phyloP scores from a whole-genome alignment of 306 rosid genomes.

The Pueraria montana region DNA sequence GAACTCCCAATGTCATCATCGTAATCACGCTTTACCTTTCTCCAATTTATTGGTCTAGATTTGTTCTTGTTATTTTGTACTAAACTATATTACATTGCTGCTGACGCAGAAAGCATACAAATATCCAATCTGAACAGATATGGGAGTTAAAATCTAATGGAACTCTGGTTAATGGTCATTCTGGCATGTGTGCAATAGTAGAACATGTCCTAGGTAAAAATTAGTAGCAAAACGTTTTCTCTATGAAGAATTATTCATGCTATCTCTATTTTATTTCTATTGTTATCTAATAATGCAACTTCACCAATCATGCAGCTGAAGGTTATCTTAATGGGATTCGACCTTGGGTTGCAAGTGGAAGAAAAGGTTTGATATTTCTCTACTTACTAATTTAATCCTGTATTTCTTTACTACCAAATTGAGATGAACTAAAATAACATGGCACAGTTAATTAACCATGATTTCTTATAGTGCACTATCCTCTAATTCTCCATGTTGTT shows the following conservation, averaged over 20 bases:
- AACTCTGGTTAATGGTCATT: conserved; percentile 18
- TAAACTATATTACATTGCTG: conserved; percentile 15
- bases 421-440: background rate
- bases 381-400: background rate
- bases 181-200: conserved; percentile 30
- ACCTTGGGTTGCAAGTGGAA: conserved; percentile 79
- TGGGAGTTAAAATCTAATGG: conserved; percentile 34
- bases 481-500: background rate
- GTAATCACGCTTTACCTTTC: conserved; percentile 50
- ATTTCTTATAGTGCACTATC: background rate
- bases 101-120: conserved; percentile 40
- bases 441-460: background rate
- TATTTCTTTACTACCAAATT: background rate
- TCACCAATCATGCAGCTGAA: conserved; percentile 51
- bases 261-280: background rate
- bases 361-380: conserved; percentile 48
- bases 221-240: background rate
- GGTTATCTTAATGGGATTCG: conserved; percentile 57
- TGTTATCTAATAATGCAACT: conserved; percentile 11
- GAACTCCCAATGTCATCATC: conserved; percentile 39
- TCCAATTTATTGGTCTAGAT: conserved; percentile 17
- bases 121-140: background rate
- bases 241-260: background rate
- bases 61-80: background rate
- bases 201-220: conserved; percentile 1